These are phyloP conservation scores for Sclerospora graminicola DNA, from an alignment of 352 stramenopile genomes.

Conservation along the genomic window DNA sequence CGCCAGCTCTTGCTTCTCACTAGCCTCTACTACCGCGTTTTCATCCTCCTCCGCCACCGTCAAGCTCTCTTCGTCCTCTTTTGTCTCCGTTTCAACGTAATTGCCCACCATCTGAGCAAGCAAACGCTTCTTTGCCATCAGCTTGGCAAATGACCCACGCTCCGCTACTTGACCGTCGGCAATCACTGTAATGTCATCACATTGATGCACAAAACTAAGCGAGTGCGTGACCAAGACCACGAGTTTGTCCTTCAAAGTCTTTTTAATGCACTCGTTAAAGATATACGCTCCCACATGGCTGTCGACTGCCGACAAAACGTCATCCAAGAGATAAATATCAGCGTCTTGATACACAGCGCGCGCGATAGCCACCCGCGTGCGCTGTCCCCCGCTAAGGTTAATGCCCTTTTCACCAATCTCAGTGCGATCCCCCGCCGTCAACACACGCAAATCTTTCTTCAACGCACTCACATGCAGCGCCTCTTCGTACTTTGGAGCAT, in stretches of 20 bases:
- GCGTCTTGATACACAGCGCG: constrained; percentile 90
- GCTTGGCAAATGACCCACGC: constrained; percentile 41
- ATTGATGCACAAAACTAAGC: constrained; percentile 35
- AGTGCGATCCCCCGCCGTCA: constrained; percentile 87
- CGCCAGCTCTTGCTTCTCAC: constrained; percentile 29
- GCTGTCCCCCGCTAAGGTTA: constrained; percentile 95
- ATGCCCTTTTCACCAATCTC: constrained; percentile 98
- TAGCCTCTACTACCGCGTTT: constrained; percentile 9
- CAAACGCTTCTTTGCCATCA: constrained; percentile 43
- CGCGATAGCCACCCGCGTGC: constrained; percentile 88
- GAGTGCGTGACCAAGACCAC: constrained; percentile 91
- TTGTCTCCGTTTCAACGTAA: constrained; percentile 48
- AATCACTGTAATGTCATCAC: constrained; percentile 40
- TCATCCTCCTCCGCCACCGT: constrained; percentile 10
- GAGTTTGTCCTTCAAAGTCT: constrained; percentile 73
- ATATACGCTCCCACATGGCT: constrained; percentile 93
- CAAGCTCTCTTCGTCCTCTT: constrained; percentile 31
- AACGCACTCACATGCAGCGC: constrained; percentile 36
- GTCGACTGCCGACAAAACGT: constrained; percentile 94
- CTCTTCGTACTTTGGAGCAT: constrained; percentile 33
- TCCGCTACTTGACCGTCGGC: constrained; percentile 36
- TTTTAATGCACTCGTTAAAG: constrained; percentile 90
- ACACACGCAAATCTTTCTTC: constrained; percentile 35
- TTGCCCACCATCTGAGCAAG: constrained; percentile 56
- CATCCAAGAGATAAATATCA: constrained; percentile 95